Percentiles rank a stretch among this genome's conserved stretches.
Evolutionary conservation across 345 rosid species (phyloP).

Genomic region (Gossypium arboreum): DNA sequence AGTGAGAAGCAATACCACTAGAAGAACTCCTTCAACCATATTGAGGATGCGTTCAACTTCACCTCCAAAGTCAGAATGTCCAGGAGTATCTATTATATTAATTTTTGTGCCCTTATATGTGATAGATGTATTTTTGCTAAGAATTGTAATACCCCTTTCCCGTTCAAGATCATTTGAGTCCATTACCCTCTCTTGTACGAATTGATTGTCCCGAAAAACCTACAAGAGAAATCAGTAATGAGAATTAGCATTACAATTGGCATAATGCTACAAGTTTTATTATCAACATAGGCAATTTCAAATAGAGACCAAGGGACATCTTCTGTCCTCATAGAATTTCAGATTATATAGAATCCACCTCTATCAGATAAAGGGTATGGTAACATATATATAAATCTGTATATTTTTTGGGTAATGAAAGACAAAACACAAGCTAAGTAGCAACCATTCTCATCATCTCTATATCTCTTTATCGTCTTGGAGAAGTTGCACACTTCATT

Average conservation of each 20-base stretch:
- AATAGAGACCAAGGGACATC: neutral
- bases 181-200: conserved; percentile 90
- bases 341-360: neutral
- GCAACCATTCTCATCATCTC: no score
- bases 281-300: neutral
- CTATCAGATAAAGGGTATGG: neutral
- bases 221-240: conserved; percentile 26
- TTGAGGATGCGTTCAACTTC: conserved; percentile 98
- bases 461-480: no score
- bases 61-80: conserved; percentile 99
- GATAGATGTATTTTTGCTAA: conserved; percentile 94
- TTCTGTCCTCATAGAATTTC: neutral
- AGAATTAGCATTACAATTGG: neutral
- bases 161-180: conserved; percentile 97
- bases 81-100: conserved; percentile 95
- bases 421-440: no score
- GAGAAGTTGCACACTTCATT: no score
- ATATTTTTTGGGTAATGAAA: neutral
- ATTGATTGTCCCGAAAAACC: conserved; percentile 95
- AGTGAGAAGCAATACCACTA: conserved; percentile 62
- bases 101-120: conserved; percentile 81
- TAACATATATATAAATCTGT: neutral
- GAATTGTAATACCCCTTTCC: conserved; percentile 93
- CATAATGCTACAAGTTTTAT: neutral
- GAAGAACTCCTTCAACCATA: conserved; percentile 98